These are phyloP conservation scores for Candida labiduridarum DNA, from an alignment of 1,139 yeast species.

Conservation along the genomic window DNA sequence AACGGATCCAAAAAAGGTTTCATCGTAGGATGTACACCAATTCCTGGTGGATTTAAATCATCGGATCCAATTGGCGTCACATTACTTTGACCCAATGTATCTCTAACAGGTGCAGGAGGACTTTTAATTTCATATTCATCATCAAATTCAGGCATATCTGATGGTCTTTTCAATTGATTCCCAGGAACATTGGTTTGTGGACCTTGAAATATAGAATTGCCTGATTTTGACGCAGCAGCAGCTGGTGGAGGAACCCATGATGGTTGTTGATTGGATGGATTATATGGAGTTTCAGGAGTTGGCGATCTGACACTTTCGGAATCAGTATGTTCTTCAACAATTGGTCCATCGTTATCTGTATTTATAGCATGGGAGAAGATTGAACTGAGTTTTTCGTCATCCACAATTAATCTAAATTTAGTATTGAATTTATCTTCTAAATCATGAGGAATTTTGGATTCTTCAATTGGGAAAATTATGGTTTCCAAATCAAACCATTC, in stretches of 20 bases:
- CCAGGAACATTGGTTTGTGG: background rate
- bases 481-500: constrained; percentile 21
- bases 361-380: constrained; percentile 11
- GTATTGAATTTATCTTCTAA: constrained; percentile 27
- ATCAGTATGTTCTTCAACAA: constrained; percentile 17
- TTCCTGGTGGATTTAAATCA: constrained; percentile 56
- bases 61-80: constrained; percentile 48
- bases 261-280: constrained; percentile 6
- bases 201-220: constrained; percentile 7
- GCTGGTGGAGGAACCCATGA: background rate
- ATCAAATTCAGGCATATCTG: constrained; percentile 58
- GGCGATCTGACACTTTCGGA: constrained; percentile 12
- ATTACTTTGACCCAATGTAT: constrained; percentile 3
- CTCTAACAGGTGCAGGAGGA: constrained; percentile 11
- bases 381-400: constrained; percentile 16
- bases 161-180: constrained; percentile 12
- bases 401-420: constrained; percentile 17
- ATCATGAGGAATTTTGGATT: constrained; percentile 26
- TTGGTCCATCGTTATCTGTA: constrained; percentile 12
- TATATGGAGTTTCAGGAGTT: constrained; percentile 15
- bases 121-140: constrained; percentile 52
- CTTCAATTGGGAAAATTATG: constrained; percentile 26
- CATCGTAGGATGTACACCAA: constrained; percentile 43
- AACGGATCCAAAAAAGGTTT: constrained; percentile 41
- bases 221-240: constrained; percentile 1